Evolutionary conservation across 345 rosid species (phyloP).

Genomic region (Eucalyptus sideroxylon): DNA sequence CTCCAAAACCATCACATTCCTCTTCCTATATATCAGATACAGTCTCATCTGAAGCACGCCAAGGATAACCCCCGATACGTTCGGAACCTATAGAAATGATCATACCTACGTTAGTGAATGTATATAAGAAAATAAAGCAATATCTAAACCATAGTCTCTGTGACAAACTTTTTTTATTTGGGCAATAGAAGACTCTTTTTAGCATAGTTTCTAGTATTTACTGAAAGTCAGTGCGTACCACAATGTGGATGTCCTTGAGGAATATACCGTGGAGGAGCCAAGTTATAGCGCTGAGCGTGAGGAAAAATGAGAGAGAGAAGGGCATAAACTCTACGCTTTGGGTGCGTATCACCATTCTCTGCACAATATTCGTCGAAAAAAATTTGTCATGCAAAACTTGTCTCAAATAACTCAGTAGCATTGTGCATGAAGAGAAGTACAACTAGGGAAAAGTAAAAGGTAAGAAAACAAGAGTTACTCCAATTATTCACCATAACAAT

Average conservation of each 20-base stretch:
- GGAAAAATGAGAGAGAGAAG: neutral
- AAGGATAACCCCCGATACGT: constrained; percentile 15
- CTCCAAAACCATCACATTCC: neutral
- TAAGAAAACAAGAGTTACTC: neutral
- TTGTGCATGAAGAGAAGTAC: neutral
- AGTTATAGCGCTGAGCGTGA: constrained; percentile 16
- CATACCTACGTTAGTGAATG: neutral
- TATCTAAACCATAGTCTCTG: neutral
- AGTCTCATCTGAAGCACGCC: constrained; percentile 21
- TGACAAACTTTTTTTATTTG: neutral
- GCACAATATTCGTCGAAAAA: neutral
- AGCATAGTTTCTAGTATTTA: neutral
- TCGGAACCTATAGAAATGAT: constrained; percentile 7
- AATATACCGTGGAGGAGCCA: constrained; percentile 20
- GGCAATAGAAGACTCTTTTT: neutral
- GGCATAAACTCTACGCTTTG: constrained; percentile 12
- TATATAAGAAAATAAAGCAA: neutral
- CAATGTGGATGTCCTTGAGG: constrained; percentile 9
- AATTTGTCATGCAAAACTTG: neutral
- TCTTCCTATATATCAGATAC: neutral
- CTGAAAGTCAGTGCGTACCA: constrained; percentile 4
- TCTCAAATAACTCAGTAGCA: neutral
- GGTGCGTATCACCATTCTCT: neutral
- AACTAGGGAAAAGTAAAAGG: neutral
- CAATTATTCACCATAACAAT: constrained; percentile 19